phyloP scores from a whole-genome alignment of 2,329 filamentous ascomycete genomes.

The Nannizzia gypsea region DNA sequence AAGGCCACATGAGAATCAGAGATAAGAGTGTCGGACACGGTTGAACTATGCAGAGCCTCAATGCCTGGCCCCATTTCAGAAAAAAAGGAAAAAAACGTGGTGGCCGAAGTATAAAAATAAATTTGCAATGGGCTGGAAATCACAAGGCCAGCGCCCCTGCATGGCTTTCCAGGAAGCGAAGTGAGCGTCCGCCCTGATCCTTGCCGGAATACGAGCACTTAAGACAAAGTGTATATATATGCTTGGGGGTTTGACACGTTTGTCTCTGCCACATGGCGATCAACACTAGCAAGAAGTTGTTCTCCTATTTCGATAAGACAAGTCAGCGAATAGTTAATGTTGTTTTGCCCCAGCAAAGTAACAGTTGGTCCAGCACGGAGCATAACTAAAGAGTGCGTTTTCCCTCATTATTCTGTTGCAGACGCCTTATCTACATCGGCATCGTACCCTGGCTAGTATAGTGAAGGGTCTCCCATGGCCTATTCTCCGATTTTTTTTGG shows the following conservation, averaged over 20 bases:
- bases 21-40: slow-evolving; percentile 4
- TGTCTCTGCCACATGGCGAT: slow-evolving; percentile 5
- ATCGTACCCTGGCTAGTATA: not conserved
- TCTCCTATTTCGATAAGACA: not conserved
- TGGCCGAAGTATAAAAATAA: slow-evolving; percentile 3
- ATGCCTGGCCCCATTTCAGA: slow-evolving; percentile 6
- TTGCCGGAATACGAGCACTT: not conserved
- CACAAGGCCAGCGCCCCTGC: slow-evolving; percentile 5
- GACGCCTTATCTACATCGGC: not conserved
- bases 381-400: not conserved
- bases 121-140: not conserved
- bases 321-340: not conserved
- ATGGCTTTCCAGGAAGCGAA: slow-evolving; percentile 3
- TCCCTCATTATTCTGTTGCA: not conserved
- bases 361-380: not conserved
- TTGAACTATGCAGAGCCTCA: slow-evolving; percentile 6
- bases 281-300: not conserved
- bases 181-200: slow-evolving; percentile 2
- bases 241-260: not conserved
- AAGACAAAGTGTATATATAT: not conserved
- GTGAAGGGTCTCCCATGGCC: not conserved
- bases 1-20: slow-evolving; percentile 3
- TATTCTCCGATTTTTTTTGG: slow-evolving; percentile 5
- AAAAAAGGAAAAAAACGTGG: slow-evolving; percentile 6
- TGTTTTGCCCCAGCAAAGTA: not conserved